Percentiles rank a stretch among this genome's conserved stretches.
These are phyloP conservation scores for Tylopilus plumbeoviolaceoides DNA, from an alignment of 768 basidiomycete species.

Conservation along the genomic window DNA sequence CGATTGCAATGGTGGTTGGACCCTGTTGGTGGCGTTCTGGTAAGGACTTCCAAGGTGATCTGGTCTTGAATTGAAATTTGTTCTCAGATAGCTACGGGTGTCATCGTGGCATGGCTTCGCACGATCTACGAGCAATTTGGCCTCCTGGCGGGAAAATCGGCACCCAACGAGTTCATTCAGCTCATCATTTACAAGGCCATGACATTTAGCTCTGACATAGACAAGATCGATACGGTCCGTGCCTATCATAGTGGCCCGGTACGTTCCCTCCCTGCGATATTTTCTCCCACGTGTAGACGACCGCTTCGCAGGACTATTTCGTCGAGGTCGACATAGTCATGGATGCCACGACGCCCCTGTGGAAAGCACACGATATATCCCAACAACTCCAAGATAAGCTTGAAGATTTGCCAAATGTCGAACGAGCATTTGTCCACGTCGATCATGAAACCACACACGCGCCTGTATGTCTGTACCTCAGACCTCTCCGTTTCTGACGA, in stretches of 20 bases:
- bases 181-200: constrained; percentile 86
- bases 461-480: constrained; percentile 39
- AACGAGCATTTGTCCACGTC: constrained; percentile 91
- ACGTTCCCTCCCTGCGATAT: constrained; percentile 8
- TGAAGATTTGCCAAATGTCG: constrained; percentile 85
- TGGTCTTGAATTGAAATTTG: neutral
- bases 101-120: constrained; percentile 71
- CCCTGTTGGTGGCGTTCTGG: constrained; percentile 72
- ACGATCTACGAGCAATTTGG: constrained; percentile 82
- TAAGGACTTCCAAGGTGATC: constrained; percentile 33
- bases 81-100: constrained; percentile 67
- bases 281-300: neutral
- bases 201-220: constrained; percentile 85
- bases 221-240: constrained; percentile 85
- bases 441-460: constrained; percentile 89
- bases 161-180: constrained; percentile 86
- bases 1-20: constrained; percentile 82
- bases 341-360: constrained; percentile 81
- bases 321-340: constrained; percentile 96
- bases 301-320: constrained; percentile 63
- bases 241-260: constrained; percentile 91
- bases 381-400: constrained; percentile 86
- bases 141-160: constrained; percentile 87
- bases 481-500: neutral
- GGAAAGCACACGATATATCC: constrained; percentile 83